phyloP scores from a whole-genome alignment of 1,139 yeast species.

The Geotrichum klebahnii region DNA sequence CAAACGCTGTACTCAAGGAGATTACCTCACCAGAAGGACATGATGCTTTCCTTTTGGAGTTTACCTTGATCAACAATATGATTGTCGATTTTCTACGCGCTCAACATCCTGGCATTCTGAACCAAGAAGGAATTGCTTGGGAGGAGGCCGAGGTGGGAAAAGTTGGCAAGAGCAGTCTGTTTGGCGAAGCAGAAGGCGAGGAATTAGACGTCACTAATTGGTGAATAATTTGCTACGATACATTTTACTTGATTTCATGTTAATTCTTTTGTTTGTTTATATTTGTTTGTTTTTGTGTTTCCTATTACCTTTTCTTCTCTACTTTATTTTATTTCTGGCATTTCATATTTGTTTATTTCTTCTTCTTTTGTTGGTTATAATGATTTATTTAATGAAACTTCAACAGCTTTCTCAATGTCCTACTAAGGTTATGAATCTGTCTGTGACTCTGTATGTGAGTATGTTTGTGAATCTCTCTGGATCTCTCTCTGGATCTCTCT shows the following conservation, averaged over 20 bases:
- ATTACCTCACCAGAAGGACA: slow-evolving; percentile 96
- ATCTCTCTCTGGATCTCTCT: too few relatives aligned
- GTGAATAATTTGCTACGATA: slow-evolving; percentile 41
- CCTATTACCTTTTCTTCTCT: too few relatives aligned
- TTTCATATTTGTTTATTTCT: too few relatives aligned
- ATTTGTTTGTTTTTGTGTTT: slow-evolving; percentile 1
- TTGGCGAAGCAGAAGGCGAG: slow-evolving; percentile 78
- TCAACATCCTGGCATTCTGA: slow-evolving; percentile 56
- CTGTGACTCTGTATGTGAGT: too few relatives aligned
- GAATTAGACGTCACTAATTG: slow-evolving; percentile 71
- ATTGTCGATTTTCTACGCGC: slow-evolving; percentile 61
- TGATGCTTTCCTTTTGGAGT: slow-evolving; percentile 90
- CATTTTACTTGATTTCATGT: background rate
- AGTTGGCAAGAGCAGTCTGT: slow-evolving; percentile 63
- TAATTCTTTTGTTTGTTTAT: background rate
- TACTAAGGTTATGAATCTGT: too few relatives aligned
- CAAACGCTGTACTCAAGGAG: slow-evolving; percentile 61
- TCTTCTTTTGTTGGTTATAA: too few relatives aligned
- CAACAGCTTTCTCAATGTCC: slow-evolving; percentile 11
- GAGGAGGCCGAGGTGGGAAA: slow-evolving; percentile 50
- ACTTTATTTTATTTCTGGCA: too few relatives aligned
- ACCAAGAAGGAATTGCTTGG: slow-evolving; percentile 48
- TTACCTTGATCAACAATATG: slow-evolving; percentile 69
- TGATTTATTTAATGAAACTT: slow-evolving; percentile 12
- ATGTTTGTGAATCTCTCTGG: too few relatives aligned